phyloP scores from a whole-genome alignment of 306 rosid genomes.

The Dalbergia cultrata region DNA sequence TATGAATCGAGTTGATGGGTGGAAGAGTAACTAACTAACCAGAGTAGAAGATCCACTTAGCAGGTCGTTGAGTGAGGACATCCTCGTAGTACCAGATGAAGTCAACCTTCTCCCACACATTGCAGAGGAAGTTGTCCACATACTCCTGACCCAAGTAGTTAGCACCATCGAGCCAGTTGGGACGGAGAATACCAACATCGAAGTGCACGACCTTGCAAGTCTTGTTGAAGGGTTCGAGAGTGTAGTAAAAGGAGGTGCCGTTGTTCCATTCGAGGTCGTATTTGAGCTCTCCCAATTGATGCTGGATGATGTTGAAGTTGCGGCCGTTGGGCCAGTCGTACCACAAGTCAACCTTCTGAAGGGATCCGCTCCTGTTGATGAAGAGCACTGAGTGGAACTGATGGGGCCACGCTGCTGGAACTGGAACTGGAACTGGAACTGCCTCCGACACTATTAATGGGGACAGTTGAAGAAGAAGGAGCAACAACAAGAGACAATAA shows the following conservation, averaged over 20 bases:
- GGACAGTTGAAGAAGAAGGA: slow-evolving; percentile 40
- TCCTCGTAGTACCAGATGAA: slow-evolving; percentile 82
- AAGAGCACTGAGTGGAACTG: slow-evolving; percentile 81
- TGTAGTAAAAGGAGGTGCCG: slow-evolving; percentile 80
- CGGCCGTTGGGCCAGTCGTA: slow-evolving; percentile 96
- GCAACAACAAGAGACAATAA: background rate
- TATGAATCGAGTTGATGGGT: background rate
- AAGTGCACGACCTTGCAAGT: slow-evolving; percentile 58
- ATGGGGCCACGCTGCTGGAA: slow-evolving; percentile 64
- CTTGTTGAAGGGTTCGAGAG: slow-evolving; percentile 48
- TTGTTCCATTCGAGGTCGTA: slow-evolving; percentile 95
- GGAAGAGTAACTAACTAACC: slow-evolving; percentile 47
- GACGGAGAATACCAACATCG: slow-evolving; percentile 85
- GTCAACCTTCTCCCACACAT: slow-evolving; percentile 87
- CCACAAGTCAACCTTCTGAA: slow-evolving; percentile 78
- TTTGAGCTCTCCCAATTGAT: slow-evolving; percentile 65
- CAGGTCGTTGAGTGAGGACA: slow-evolving; percentile 75
- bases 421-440: slow-evolving; percentile 53
- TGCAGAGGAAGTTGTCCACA: slow-evolving; percentile 84
- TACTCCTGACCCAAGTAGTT: slow-evolving; percentile 69
- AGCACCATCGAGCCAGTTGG: slow-evolving; percentile 90
- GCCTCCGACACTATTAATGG: background rate
- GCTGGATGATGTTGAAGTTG: slow-evolving; percentile 87
- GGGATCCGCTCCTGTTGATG: slow-evolving; percentile 63
- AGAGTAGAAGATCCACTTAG: slow-evolving; percentile 75